Base-by-base conservation (phyloP, 208 protist genomes). In the Herpetomonas samuelpessoai region DNA sequence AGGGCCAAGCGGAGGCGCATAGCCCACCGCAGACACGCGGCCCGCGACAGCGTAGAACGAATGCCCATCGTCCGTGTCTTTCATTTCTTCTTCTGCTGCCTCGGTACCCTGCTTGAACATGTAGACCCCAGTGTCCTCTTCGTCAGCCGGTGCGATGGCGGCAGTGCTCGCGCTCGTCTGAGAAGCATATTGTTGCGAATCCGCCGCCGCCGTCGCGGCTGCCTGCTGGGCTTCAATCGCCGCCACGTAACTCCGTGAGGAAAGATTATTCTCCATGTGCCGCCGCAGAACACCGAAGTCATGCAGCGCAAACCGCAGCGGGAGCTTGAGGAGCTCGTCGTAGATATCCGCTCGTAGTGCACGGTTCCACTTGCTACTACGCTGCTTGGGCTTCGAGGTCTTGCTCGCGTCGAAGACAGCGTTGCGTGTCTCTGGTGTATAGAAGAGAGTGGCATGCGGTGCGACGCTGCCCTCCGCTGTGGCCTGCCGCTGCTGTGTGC, bases 281-380 rank as follows among this genome's bases (percentile, higher is more conserved):
- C 62, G 62, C 28, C 75, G 68, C 22, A 95, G 71, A 21, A 50
- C 69, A 14, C 53, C 55, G 57, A 93, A 95, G 64, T 79, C 72
- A 50, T 95, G 89, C 46, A 95, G 71, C 38, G 74, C 71, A 61
- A 74, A 95, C 9, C 89, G 83, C 41, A 95, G 57, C 9, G 89
- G 89, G 18, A 95, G 65, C 66, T 95, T 95, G 53, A 93, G 57
- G 41, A 95, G 65, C 56, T 95, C 89, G 45, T 93, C 89, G 74
- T 95, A 95, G 45, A 95, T 73, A 28, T 92, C 85, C 6, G 79
- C 68, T 3, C 84, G 80, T 0, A 95, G 79, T 2, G 44, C 60
- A 1, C 78, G 71, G 19, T 79, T 80, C 78, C 79, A 92, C 39
- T 81, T 84, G 4, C 68, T 41, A 9, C 73, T 68, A 21, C 18